A percentile compares a stretch with the other conserved stretches of the same genome.
Evolutionary conservation across 163 green algal genomes (phyloP).

Genomic region (Coccomyxa subellipsoidea): DNA sequence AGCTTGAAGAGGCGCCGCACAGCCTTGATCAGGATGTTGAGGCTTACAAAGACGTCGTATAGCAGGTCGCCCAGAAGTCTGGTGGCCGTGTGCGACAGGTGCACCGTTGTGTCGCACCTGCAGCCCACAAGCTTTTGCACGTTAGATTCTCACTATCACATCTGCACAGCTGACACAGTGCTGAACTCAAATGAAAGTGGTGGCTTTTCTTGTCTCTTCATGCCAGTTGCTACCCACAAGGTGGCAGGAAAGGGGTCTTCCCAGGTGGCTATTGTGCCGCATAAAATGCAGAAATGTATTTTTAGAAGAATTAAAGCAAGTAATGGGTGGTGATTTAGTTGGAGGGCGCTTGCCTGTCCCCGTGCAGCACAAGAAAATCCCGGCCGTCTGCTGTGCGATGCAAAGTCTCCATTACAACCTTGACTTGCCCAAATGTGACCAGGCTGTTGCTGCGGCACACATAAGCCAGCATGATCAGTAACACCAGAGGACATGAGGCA

Average conservation of each 20-base stretch:
- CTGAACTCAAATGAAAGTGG: too few relatives aligned
- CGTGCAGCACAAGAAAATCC: conserved; percentile 12
- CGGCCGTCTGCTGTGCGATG: conserved; percentile 15
- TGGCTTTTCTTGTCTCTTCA: too few relatives aligned
- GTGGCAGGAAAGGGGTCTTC: too few relatives aligned
- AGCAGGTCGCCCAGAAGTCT: not conserved
- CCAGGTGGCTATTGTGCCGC: too few relatives aligned
- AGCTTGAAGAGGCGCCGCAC: not conserved
- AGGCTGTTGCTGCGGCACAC: not conserved
- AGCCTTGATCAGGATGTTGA: conserved; percentile 9
- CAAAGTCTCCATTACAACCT: conserved; percentile 8
- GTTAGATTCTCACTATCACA: too few relatives aligned
- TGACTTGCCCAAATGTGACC: not conserved
- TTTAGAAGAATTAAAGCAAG: not conserved
- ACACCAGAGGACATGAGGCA: not conserved
- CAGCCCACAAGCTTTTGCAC: not conserved
- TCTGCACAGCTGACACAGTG: too few relatives aligned
- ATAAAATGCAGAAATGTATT: too few relatives aligned
- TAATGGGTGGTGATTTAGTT: not conserved
- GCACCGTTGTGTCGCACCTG: conserved; percentile 3
- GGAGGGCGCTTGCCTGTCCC: not conserved
- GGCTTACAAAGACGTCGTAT: not conserved
- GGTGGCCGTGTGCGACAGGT: not conserved
- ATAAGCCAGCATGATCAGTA: not conserved
- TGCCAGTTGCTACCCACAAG: too few relatives aligned